Evolutionary conservation across 352 stramenopile species (phyloP).

Genomic region (Phytopythium kandeliae): DNA sequence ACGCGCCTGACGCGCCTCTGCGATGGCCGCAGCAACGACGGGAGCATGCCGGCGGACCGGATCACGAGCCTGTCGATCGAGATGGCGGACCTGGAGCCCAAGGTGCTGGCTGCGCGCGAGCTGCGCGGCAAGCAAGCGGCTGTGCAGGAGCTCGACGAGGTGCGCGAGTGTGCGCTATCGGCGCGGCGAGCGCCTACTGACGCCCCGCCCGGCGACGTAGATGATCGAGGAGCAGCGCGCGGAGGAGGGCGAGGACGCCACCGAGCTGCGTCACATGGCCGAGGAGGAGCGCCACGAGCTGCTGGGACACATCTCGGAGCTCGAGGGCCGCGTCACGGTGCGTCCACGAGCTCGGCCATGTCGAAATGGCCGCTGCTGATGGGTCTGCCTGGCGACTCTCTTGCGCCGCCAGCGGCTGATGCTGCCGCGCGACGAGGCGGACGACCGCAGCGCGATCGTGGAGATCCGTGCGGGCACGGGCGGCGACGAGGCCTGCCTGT

Average conservation of each 20-base stretch:
- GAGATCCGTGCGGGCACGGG: slow-evolving; percentile 96
- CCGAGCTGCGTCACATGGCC: slow-evolving; percentile 69
- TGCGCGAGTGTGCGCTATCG: too few species aligned
- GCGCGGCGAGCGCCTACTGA: too few species aligned
- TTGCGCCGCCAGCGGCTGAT: slow-evolving; percentile 53
- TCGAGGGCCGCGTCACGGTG: slow-evolving; percentile 63
- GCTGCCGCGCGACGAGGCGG: slow-evolving; percentile 79
- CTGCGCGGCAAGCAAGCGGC: slow-evolving; percentile 88
- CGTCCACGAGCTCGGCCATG: background rate
- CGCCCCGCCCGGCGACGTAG: too few species aligned
- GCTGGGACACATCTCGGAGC: slow-evolving; percentile 33
- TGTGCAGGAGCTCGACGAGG: slow-evolving; percentile 86
- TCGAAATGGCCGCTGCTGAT: too few species aligned
- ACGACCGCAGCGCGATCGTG: slow-evolving; percentile 96
- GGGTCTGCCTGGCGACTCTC: too few species aligned
- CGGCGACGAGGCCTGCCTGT: slow-evolving; percentile 96
- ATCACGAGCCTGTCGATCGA: slow-evolving; percentile 83
- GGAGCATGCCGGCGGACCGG: slow-evolving; percentile 59
- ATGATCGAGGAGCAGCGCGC: slow-evolving; percentile 58
- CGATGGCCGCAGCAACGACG: slow-evolving; percentile 47
- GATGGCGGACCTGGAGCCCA: slow-evolving; percentile 74
- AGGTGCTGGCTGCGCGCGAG: slow-evolving; percentile 59
- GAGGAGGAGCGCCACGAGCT: slow-evolving; percentile 68
- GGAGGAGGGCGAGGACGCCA: slow-evolving; percentile 40
- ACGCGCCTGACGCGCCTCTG: background rate